Base-by-base conservation (phyloP, 768 basidiomycete genomes). In the Boletus tomentosulus region DNA sequence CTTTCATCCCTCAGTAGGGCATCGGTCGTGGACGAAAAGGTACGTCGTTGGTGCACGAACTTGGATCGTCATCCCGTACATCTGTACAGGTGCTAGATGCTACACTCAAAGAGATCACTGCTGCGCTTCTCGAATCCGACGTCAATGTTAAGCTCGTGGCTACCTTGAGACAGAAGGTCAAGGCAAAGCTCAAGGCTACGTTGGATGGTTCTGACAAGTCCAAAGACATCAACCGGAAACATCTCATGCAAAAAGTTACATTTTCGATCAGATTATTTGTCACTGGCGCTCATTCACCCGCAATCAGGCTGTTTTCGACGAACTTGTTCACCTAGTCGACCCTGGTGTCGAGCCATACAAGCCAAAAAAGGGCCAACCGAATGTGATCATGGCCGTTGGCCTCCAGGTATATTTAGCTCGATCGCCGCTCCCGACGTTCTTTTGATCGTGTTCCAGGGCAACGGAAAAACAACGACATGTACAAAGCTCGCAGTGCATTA, bases 391-490 rank as follows among this genome's bases (percentile, higher is more conserved):
- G 97, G 92, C 92, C 35, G 94, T 98, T 56, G 94, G 94, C 70
- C 81, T 98, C 39, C 94, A 97, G 80, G 92, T 90, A 61, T 56
- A 79, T 66, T 42, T 35, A 19, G 35, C 35, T 50, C 51, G 39
- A 46, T 25, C 33, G n/a, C 28, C 33, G 24, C 25, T 25, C 44
- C 19, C 25, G 19, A 31, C 19, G 45, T 15, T 33, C 44, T 50
- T 15, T 43, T 50, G 53, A 62, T n/a, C 46, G 19, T 49, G 31
- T 46, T 39, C 37, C 62, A 96, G 92, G 94, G 94, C 47, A 97
- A 96, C 50, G 97, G 97, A 41, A 99, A 99, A 78, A 99, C 97
- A 5, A 99, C 97, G 22, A 98, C 96, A 38, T 99, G 97, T 72
- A 99, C 97, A 10, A 99, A 98, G 65, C 85, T 99, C 38, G 97